These are phyloP conservation scores for Sporothrix dimorphospora DNA, from an alignment of 2,329 filamentous ascomycete species.

Conservation along the genomic window DNA sequence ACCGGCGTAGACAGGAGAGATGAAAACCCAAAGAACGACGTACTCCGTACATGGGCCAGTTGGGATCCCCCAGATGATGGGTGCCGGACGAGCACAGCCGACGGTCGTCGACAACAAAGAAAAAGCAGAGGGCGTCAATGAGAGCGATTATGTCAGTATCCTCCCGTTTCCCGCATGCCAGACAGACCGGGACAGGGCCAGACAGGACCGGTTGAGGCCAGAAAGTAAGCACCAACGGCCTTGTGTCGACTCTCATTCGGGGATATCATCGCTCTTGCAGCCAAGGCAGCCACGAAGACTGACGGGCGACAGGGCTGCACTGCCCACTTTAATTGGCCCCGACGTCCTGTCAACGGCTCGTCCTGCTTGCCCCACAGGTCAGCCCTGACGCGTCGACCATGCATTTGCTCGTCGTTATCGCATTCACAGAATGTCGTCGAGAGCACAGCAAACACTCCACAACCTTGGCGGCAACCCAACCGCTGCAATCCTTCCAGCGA, in stretches of 20 bases:
- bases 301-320: not conserved
- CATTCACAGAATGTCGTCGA: not conserved
- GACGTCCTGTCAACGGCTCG: not conserved
- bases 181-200: not conserved
- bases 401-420: not conserved
- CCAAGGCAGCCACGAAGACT: not conserved
- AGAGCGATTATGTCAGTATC: not conserved
- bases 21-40: no score
- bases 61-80: no score
- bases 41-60: no score
- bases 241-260: not conserved
- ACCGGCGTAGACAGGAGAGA: no score
- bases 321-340: not conserved
- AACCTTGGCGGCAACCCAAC: not conserved
- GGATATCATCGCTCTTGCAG: not conserved
- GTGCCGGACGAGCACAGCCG: not conserved
- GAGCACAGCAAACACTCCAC: not conserved
- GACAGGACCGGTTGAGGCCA: not conserved
- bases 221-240: slow-evolving; percentile 1
- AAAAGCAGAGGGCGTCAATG: not conserved
- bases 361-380: not conserved
- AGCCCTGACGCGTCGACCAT: not conserved
- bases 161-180: not conserved
- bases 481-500: not conserved
- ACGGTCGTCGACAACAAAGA: not conserved